A percentile compares a stretch with the other conserved stretches of the same genome.
phyloP scores from a whole-genome alignment of 1,139 yeast species.

The Saccharomyces hybrid region DNA sequence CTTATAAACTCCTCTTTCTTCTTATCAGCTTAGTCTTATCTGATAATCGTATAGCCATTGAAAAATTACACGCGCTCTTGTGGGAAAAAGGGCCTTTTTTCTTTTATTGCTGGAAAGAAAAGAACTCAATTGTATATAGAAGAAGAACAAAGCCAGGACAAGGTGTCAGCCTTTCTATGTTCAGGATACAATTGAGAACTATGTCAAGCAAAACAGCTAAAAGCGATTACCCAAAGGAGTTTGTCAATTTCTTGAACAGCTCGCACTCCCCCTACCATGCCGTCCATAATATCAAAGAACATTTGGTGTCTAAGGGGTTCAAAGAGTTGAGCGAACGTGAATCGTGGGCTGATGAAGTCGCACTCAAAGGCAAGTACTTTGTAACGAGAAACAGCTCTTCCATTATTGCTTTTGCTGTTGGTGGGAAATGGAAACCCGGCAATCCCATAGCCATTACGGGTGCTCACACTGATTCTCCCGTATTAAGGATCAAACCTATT shows the following conservation, averaged over 20 bases:
- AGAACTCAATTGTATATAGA: background rate
- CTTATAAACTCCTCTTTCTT: no score
- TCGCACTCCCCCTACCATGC: slow-evolving; percentile 97
- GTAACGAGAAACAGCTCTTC: slow-evolving; percentile 86
- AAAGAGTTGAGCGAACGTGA: slow-evolving; percentile 64
- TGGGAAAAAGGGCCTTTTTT: background rate
- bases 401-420: slow-evolving; percentile 77
- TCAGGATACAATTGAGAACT: background rate
- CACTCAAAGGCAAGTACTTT: slow-evolving; percentile 58
- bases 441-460: slow-evolving; percentile 84
- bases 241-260: slow-evolving; percentile 68
- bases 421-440: slow-evolving; percentile 67
- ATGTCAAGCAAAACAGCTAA: background rate
- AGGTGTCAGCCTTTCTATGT: background rate
- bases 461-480: slow-evolving; percentile 95
- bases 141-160: background rate
- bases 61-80: background rate
- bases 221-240: slow-evolving; percentile 37
- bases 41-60: no score
- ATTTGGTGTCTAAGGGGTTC: slow-evolving; percentile 57
- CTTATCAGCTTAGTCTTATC: no score
- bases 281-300: slow-evolving; percentile 54
- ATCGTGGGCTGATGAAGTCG: slow-evolving; percentile 58
- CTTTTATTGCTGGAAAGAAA: background rate
- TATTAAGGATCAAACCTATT: slow-evolving; percentile 81